Base-by-base conservation (phyloP, 306 rosid genomes). In the Trifolium pratense region DNA sequence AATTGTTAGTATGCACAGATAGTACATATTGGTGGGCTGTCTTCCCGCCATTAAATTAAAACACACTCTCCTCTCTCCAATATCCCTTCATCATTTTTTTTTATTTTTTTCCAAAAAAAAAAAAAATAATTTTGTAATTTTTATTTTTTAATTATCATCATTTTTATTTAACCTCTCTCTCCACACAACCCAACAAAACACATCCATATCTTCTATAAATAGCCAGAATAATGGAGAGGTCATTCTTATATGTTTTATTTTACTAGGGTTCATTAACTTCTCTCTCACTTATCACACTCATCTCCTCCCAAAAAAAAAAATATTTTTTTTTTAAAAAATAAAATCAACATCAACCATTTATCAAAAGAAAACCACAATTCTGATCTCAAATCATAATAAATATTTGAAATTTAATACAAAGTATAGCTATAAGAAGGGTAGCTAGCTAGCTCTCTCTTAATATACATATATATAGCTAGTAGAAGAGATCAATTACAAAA, bases 31-130 rank as follows among this genome's bases (percentile, higher is more conserved):
- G 90, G 89, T 86, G 88, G 84, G 81, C 86, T 84, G 81, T 79
- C 88, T 74, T 86, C 86, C 92, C 89, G 81, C 96, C 96, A 82
- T 83, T 80, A 79, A 87, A 71, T n/a, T n/a, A n/a, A n/a, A n/a
- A n/a, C n/a, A 79, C 83, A 5, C 5, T 36, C 26, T 37, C 49
- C 72, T 31, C 65, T 74, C 73, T 82, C 63, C 82, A 64, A 75
- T 66, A 46, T 46, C 16, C 16, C 15, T 46, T 14, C 17, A 14
- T 29, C 6, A 29, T 29, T 5, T 29, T 29, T 29, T 21, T 55
- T 29, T 0, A 25, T 15, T 15, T 1, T 5, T 23, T 34, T 34
- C 6, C 8, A 5, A 5, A 34, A 34, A 34, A 34, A 34, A 3
- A 21, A 20, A 18, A 18, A 23, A 18, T 20, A 3, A 0, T 18